phyloP scores from a whole-genome alignment of 2,329 filamentous ascomycete genomes.

The Pseudogymnoascus sp. region DNA sequence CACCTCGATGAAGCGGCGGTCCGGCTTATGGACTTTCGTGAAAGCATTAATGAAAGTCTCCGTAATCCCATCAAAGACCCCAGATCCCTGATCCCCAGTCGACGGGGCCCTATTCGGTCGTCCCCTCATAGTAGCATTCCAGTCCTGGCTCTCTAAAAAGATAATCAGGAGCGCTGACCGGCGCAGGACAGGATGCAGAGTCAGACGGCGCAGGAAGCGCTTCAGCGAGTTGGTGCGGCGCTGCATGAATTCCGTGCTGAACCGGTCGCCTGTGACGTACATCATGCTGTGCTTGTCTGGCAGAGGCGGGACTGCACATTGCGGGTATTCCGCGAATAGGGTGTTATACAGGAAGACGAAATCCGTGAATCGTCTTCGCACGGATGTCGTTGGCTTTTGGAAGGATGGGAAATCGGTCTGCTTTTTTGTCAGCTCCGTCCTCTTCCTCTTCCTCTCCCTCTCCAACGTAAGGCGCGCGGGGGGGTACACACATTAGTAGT shows the following conservation, averaged over 20 bases:
- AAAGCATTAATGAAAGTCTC: slow-evolving; percentile 97
- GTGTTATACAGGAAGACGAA: slow-evolving; percentile 95
- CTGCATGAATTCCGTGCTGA: slow-evolving; percentile 83
- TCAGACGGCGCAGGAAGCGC: slow-evolving; percentile 78
- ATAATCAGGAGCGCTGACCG: slow-evolving; percentile 73
- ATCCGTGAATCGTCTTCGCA: slow-evolving; percentile 91
- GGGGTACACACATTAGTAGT: slow-evolving; percentile 63
- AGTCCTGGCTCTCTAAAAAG: slow-evolving; percentile 88
- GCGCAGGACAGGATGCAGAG: slow-evolving; percentile 81
- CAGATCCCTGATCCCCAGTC: slow-evolving; percentile 40
- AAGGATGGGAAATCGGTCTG: slow-evolving; percentile 94
- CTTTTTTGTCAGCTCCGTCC: slow-evolving; percentile 15
- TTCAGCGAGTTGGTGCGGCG: slow-evolving; percentile 83
- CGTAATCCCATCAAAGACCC: slow-evolving; percentile 89
- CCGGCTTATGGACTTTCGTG: slow-evolving; percentile 89
- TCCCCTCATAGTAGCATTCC: slow-evolving; percentile 91
- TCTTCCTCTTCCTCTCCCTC: not conserved
- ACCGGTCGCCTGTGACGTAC: slow-evolving; percentile 92
- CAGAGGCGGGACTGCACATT: slow-evolving; percentile 84
- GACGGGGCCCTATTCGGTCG: slow-evolving; percentile 58
- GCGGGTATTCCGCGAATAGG: slow-evolving; percentile 77
- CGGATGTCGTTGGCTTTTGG: slow-evolving; percentile 66
- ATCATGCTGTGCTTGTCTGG: slow-evolving; percentile 99
- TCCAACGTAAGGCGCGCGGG: not conserved
- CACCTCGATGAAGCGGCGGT: slow-evolving; percentile 90